Evolutionary conservation across 2,329 filamentous ascomycete species (phyloP).

Genomic region (Esteya vermicola): DNA sequence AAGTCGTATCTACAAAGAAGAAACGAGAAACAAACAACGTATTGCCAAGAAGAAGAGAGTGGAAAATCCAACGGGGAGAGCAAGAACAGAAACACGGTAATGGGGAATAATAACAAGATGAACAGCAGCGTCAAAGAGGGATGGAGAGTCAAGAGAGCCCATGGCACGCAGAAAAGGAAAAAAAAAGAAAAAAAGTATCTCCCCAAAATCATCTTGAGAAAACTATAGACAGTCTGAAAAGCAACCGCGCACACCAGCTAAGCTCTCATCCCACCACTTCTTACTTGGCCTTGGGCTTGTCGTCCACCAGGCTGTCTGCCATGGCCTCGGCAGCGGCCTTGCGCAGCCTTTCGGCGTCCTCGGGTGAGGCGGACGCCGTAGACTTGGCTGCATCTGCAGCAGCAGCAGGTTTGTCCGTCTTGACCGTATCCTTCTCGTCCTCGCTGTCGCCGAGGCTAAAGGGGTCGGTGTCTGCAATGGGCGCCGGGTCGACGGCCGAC

Average conservation of each 20-base stretch:
- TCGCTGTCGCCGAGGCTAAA: slow-evolving; percentile 95
- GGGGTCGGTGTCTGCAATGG: slow-evolving; percentile 81
- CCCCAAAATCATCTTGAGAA: neutral
- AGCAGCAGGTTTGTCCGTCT: slow-evolving; percentile 26
- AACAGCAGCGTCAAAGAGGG: neutral
- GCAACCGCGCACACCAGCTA: too few species aligned
- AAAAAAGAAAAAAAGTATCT: neutral
- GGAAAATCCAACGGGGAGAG: too few species aligned
- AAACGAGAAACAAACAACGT: too few species aligned
- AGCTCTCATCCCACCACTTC: too few species aligned
- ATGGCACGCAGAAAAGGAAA: neutral
- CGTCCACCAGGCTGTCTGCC: slow-evolving; percentile 14
- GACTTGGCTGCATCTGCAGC: neutral
- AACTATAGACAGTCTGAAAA: neutral
- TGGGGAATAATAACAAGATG: neutral
- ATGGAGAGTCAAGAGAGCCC: too few species aligned
- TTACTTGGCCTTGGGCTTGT: slow-evolving; percentile 11
- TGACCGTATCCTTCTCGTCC: slow-evolving; percentile 59
- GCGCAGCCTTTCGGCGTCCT: slow-evolving; percentile 13
- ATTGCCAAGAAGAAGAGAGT: too few species aligned
- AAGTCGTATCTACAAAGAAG: too few species aligned
- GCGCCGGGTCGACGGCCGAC: slow-evolving; percentile 69
- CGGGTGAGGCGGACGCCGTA: slow-evolving; percentile 4
- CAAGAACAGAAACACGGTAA: too few species aligned
- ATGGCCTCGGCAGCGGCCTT: slow-evolving; percentile 14